Conservation (phyloP, 1,284 basidiomycete genomes). For the Moesziomyces globuligerus region DNA sequence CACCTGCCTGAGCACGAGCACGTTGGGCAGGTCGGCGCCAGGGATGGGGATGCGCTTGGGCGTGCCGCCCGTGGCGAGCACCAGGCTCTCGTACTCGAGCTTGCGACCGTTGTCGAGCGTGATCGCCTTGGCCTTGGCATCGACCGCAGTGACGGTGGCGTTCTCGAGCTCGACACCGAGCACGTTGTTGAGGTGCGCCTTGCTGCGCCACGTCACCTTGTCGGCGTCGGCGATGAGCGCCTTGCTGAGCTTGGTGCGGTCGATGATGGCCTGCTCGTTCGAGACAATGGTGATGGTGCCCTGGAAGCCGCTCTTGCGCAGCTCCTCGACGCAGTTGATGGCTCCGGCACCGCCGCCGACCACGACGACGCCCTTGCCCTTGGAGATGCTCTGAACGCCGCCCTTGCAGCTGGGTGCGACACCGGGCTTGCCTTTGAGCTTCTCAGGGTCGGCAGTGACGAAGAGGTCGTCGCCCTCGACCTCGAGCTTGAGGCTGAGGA, state of each 20-base stretch:
- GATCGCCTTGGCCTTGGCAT: slow-evolving; percentile 50
- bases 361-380: slow-evolving; percentile 79
- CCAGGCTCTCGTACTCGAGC: slow-evolving; percentile 67
- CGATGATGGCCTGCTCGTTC: slow-evolving; percentile 84
- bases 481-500: slow-evolving; percentile 81
- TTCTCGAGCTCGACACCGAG: slow-evolving; percentile 81
- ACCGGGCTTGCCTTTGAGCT: slow-evolving; percentile 71
- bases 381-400: slow-evolving; percentile 64
- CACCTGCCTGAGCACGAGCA: slow-evolving; percentile 80
- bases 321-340: slow-evolving; percentile 81
- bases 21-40: slow-evolving; percentile 80
- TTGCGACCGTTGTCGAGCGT: slow-evolving; percentile 67
- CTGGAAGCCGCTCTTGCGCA: slow-evolving; percentile 84
- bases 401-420: slow-evolving; percentile 59
- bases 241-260: slow-evolving; percentile 91
- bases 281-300: slow-evolving; percentile 82
- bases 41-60: slow-evolving; percentile 78
- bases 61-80: slow-evolving; percentile 69
- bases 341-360: slow-evolving; percentile 85
- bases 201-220: slow-evolving; percentile 80
- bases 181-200: slow-evolving; percentile 80
- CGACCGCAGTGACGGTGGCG: slow-evolving; percentile 65
- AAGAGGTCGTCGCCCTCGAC: slow-evolving; percentile 78
- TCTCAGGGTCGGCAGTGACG: slow-evolving; percentile 78
- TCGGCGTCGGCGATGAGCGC: slow-evolving; percentile 80